Conservation (phyloP, 2,329 filamentous ascomycete genomes). For the Alternaria dauci region DNA sequence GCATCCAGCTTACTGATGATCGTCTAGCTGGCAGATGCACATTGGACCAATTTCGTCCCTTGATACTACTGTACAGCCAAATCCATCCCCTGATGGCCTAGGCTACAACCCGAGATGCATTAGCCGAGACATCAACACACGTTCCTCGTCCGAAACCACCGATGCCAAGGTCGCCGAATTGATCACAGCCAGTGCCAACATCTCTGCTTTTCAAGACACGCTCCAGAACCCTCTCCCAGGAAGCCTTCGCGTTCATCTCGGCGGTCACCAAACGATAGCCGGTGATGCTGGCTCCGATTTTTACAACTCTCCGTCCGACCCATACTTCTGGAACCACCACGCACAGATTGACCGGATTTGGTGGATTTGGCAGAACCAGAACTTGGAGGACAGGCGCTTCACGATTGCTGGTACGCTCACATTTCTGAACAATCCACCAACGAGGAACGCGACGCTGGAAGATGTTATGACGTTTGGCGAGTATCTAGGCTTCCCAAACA, state of each 20-base stretch:
- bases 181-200: slow-evolving; percentile 30
- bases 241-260: slow-evolving; percentile 53
- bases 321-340: slow-evolving; percentile 59
- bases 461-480: slow-evolving; percentile 53
- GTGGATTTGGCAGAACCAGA: slow-evolving; percentile 61
- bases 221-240: slow-evolving; percentile 48
- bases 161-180: slow-evolving; percentile 34
- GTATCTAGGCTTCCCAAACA: slow-evolving; percentile 34
- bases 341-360: slow-evolving; percentile 58
- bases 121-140: slow-evolving; percentile 45
- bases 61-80: slow-evolving; percentile 34
- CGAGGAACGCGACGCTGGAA: slow-evolving; percentile 57
- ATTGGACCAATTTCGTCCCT: slow-evolving; percentile 58
- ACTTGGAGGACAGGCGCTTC: slow-evolving; percentile 48
- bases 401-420: slow-evolving; percentile 56
- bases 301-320: slow-evolving; percentile 57
- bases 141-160: slow-evolving; percentile 31
- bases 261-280: slow-evolving; percentile 51
- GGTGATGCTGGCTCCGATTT: slow-evolving; percentile 41
- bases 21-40: slow-evolving; percentile 44
- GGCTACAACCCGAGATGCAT: slow-evolving; percentile 50
- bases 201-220: slow-evolving; percentile 49
- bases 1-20: too few relatives aligned
- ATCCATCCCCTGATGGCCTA: slow-evolving; percentile 37
- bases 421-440: slow-evolving; percentile 54